Percentiles rank a stretch among this genome's conserved stretches.
Conservation (phyloP, 108 stramenopile species). For the Skeletonema potamos region DNA sequence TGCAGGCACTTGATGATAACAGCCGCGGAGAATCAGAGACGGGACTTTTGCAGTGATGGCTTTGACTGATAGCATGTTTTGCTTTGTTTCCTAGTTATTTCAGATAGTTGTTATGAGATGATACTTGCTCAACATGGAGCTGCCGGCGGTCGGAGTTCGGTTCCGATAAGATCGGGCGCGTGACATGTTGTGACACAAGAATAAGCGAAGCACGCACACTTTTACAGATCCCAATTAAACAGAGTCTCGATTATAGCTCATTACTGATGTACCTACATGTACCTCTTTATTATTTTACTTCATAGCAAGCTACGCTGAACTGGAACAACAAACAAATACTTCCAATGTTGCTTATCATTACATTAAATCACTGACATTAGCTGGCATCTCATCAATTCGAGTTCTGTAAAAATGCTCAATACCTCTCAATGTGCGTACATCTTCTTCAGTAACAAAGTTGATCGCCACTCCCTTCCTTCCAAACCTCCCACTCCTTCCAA, state of each 20-base stretch:
- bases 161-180: too few species aligned
- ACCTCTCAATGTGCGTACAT: conserved; percentile 86
- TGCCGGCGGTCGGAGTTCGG: background rate
- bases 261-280: too few species aligned
- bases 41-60: background rate
- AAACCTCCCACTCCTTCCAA: conserved; percentile 97
- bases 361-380: conserved; percentile 88
- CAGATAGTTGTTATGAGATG: background rate
- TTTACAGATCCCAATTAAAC: too few species aligned
- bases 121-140: too few species aligned
- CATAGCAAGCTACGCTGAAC: background rate
- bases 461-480: conserved; percentile 99
- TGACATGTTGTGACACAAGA: too few species aligned
- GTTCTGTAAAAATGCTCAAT: conserved; percentile 98
- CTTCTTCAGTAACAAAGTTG: conserved; percentile 97
- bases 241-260: too few species aligned
- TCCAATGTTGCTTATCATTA: too few species aligned
- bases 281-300: too few species aligned
- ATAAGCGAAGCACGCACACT: too few species aligned
- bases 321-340: too few species aligned
- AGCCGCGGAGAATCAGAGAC: conserved; percentile 10
- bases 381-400: conserved; percentile 97
- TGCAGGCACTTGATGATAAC: conserved; percentile 17
- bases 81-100: background rate
- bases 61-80: conserved; percentile 4